Conservation (phyloP, 192 early-diverging fungal species). For the Podila clonocystis region DNA sequence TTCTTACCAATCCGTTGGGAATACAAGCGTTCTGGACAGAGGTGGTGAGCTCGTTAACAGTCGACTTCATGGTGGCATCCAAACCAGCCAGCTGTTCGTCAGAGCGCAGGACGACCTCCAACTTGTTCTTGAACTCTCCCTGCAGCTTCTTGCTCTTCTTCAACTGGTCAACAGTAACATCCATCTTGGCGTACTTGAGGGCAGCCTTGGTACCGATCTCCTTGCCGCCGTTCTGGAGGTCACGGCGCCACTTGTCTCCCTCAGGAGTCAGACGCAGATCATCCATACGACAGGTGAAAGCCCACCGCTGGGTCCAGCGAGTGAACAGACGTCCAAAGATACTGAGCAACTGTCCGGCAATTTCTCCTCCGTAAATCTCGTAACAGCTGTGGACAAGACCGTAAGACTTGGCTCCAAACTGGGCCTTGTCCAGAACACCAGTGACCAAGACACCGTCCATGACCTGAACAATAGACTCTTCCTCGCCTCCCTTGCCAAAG, state of each 20-base stretch:
- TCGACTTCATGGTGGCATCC: constrained; percentile 87
- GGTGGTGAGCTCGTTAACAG: constrained; percentile 84
- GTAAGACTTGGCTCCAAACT: constrained; percentile 92
- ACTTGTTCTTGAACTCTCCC: constrained; percentile 71
- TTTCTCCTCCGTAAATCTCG: constrained; percentile 90
- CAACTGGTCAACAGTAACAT: constrained; percentile 28
- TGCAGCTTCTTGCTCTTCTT: constrained; percentile 36
- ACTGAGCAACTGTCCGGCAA: constrained; percentile 91
- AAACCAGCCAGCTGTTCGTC: constrained; percentile 88
- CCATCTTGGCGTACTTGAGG: constrained; percentile 79
- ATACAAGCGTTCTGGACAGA: constrained; percentile 81
- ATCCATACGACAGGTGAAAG: constrained; percentile 98
- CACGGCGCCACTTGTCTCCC: constrained; percentile 81
- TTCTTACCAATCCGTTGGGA: constrained; percentile 70
- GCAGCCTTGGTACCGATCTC: constrained; percentile 77
- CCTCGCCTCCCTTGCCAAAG: constrained; percentile 82
- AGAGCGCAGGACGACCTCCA: constrained; percentile 90
- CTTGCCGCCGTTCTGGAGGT: constrained; percentile 71
- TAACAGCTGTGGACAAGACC: constrained; percentile 97
- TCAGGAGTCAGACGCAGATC: constrained; percentile 89
- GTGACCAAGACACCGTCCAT: constrained; percentile 90
- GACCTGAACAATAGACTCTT: constrained; percentile 89
- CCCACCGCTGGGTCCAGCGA: constrained; percentile 85
- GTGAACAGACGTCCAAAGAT: constrained; percentile 93
- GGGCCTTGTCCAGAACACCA: constrained; percentile 96